These are phyloP conservation scores for Pleodorina starrii DNA, from an alignment of 139 green algal species.

Conservation along the genomic window DNA sequence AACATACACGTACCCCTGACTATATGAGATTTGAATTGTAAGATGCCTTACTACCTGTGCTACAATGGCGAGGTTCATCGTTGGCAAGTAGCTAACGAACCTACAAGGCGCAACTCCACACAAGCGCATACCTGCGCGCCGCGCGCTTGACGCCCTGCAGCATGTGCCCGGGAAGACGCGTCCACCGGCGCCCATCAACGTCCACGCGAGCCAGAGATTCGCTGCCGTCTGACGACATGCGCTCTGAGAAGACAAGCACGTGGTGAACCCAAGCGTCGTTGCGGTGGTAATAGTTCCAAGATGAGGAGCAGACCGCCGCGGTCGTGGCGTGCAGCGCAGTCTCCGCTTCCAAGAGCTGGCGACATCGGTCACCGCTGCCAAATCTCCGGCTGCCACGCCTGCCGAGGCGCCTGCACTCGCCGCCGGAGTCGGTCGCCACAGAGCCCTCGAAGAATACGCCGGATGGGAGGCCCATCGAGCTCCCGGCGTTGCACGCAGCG, in stretches of 20 bases:
- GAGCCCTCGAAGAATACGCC: no score
- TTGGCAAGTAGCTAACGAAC: no score
- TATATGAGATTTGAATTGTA: background rate
- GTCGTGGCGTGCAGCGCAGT: background rate
- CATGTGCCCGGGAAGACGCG: background rate
- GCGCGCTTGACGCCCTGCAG: constrained; percentile 6
- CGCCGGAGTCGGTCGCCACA: no score
- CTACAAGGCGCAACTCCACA: no score
- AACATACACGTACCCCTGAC: no score
- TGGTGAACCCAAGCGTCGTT: background rate
- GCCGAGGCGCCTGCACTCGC: no score
- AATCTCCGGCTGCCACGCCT: background rate
- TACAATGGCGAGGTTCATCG: no score
- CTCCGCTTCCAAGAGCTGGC: background rate
- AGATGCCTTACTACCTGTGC: background rate
- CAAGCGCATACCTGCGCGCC: background rate
- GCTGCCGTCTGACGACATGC: background rate
- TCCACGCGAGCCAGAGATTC: background rate
- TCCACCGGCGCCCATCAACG: background rate
- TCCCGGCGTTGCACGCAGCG: no score
- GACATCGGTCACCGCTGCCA: background rate
- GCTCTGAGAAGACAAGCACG: background rate
- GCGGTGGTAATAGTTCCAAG: background rate
- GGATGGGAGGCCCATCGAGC: no score
- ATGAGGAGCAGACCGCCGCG: background rate